These are phyloP conservation scores for Metarhizium robertsii DNA, from an alignment of 2,329 filamentous ascomycete species.

Conservation along the genomic window DNA sequence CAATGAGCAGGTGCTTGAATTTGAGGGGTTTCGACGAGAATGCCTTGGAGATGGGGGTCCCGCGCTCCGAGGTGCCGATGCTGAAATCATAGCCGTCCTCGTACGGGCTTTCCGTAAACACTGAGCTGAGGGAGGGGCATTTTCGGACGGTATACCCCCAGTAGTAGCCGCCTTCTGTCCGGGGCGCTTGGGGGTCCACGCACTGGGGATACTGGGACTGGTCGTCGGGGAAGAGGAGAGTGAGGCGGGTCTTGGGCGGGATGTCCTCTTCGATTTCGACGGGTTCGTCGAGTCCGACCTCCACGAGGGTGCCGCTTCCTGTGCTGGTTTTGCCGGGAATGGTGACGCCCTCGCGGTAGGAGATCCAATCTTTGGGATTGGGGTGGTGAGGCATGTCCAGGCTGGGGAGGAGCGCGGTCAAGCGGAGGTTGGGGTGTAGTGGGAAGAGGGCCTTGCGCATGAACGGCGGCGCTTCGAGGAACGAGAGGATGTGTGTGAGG, in stretches of 20 bases:
- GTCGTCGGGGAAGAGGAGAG: constrained; percentile 49
- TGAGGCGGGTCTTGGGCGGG: constrained; percentile 63
- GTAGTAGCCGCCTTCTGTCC: constrained; percentile 72
- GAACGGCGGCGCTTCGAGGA: constrained; percentile 77
- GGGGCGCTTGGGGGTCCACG: constrained; percentile 58
- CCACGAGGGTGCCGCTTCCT: constrained; percentile 43
- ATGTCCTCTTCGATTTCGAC: constrained; percentile 51
- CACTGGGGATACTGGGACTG: constrained; percentile 40
- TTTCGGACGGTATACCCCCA: constrained; percentile 73
- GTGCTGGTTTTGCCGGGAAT: constrained; percentile 33
- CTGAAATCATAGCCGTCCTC: constrained; percentile 74
- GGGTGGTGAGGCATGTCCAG: constrained; percentile 83
- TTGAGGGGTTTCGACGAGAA: constrained; percentile 33
- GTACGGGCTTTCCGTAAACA: constrained; percentile 70
- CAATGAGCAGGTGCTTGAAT: constrained; percentile 66
- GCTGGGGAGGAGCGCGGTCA: constrained; percentile 64
- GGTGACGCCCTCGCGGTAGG: constrained; percentile 71
- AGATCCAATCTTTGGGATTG: constrained; percentile 65
- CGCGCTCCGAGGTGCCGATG: constrained; percentile 76
- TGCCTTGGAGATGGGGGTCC: constrained; percentile 38
- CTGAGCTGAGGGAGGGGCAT: constrained; percentile 54
- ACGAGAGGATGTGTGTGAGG: constrained; percentile 67
- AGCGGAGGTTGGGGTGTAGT: constrained; percentile 66
- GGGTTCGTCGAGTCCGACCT: constrained; percentile 46
- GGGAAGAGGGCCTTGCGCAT: constrained; percentile 69